Percentiles rank a stretch among this genome's conserved stretches.
phyloP scores from a whole-genome alignment of 495 filamentous ascomycete species.

The Penicillium desertorum region DNA sequence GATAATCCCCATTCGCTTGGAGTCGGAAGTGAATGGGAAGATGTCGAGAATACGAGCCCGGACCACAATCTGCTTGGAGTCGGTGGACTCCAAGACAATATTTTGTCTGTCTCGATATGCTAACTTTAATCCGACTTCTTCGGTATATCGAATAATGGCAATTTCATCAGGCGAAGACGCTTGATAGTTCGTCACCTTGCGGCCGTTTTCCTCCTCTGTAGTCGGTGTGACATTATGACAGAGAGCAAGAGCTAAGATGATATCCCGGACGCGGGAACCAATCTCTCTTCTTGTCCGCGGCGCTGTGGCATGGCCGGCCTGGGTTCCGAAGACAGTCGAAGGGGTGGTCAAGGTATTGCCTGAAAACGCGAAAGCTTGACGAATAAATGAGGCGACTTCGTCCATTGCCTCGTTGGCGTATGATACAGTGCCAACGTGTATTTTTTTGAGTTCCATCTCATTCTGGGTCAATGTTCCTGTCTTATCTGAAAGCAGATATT shows the following conservation, averaged over 20 bases:
- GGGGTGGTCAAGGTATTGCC: slow-evolving; percentile 66
- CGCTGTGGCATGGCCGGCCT: slow-evolving; percentile 56
- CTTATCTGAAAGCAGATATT: slow-evolving; percentile 96
- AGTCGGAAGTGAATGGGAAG: slow-evolving; percentile 96
- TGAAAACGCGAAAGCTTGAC: slow-evolving; percentile 78
- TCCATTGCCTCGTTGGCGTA: slow-evolving; percentile 99
- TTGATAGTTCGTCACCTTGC: slow-evolving; percentile 82
- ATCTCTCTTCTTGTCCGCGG: slow-evolving; percentile 90
- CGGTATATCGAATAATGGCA: slow-evolving; percentile 94
- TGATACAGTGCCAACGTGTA: slow-evolving; percentile 95
- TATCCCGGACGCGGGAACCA: slow-evolving; percentile 84
- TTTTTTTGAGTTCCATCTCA: slow-evolving; percentile 98
- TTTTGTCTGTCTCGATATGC: slow-evolving; percentile 80
- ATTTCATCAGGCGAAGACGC: slow-evolving; percentile 98
- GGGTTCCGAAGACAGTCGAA: slow-evolving; percentile 61
- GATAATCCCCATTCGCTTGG: slow-evolving; percentile 98
- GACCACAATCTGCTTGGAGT: slow-evolving; percentile 73
- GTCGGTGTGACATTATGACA: slow-evolving; percentile 99
- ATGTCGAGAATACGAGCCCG: slow-evolving; percentile 89
- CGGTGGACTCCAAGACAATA: slow-evolving; percentile 78
- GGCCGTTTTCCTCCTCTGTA: slow-evolving; percentile 74
- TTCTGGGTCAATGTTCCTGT: slow-evolving; percentile 97
- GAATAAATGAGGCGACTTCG: slow-evolving; percentile 82
- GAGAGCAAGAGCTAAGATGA: slow-evolving; percentile 85
- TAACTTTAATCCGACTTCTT: slow-evolving; percentile 84